Percentiles rank a stretch among this genome's conserved stretches.
phyloP scores from a whole-genome alignment of 768 basidiomycete genomes.

The Lyophyllum atratum region DNA sequence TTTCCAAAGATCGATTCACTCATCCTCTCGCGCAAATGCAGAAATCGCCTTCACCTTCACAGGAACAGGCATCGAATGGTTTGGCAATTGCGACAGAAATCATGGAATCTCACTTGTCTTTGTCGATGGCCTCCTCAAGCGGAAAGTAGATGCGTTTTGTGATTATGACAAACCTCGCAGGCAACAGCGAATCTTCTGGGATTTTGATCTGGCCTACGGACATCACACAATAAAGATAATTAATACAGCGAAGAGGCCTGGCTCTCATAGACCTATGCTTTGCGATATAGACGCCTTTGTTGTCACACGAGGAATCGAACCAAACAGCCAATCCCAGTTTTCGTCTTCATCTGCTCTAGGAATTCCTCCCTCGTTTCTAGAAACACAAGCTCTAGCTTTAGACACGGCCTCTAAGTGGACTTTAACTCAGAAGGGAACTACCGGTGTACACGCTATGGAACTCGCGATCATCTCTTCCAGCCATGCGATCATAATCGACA shows the following conservation, averaged over 20 bases:
- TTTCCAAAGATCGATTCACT: slow-evolving; percentile 49
- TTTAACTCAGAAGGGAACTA: slow-evolving; percentile 63
- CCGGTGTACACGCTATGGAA: slow-evolving; percentile 83
- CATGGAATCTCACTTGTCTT: slow-evolving; percentile 61
- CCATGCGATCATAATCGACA: slow-evolving; percentile 77
- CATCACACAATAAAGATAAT: slow-evolving; percentile 67
- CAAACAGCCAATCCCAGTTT: not conserved
- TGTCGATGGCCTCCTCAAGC: slow-evolving; percentile 53
- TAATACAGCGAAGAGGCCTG: slow-evolving; percentile 47
- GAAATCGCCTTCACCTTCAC: slow-evolving; percentile 58
- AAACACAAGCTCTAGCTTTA: slow-evolving; percentile 3
- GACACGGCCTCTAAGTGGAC: slow-evolving; percentile 44
- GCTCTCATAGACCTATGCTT: slow-evolving; percentile 31
- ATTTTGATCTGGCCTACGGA: slow-evolving; percentile 48
- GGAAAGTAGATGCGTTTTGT: slow-evolving; percentile 49
- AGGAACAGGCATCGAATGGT: slow-evolving; percentile 82
- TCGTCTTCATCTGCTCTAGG: not conserved
- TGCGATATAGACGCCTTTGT: slow-evolving; percentile 70
- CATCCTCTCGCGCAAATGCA: slow-evolving; percentile 51
- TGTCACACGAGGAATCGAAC: slow-evolving; percentile 47
- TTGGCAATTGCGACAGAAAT: slow-evolving; percentile 55
- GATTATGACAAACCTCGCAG: slow-evolving; percentile 29
- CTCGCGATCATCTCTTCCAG: slow-evolving; percentile 65
- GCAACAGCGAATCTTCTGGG: slow-evolving; percentile 70
- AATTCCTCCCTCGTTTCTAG: slow-evolving; percentile 5